Evolutionary conservation across 140 eudicot species (phyloP).

Genomic region (Senecio squalidus): DNA sequence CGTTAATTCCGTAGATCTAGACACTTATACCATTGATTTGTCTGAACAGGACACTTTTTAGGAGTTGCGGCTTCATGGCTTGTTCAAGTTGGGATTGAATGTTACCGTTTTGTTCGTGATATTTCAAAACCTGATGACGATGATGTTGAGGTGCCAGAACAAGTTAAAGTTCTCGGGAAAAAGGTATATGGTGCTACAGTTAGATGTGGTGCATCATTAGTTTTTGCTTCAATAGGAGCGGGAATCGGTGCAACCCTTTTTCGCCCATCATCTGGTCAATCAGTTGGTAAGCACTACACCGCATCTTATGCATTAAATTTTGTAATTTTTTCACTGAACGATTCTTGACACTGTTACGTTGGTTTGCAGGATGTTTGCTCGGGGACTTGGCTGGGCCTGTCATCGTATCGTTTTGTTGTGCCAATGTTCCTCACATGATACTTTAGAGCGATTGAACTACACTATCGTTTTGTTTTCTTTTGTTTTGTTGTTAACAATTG

Average conservation of each 20-base stretch:
- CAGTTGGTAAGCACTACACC: slow-evolving; percentile 51
- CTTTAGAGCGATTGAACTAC: too few relatives aligned
- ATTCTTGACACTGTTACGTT: slow-evolving; percentile 4
- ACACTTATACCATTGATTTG: not conserved
- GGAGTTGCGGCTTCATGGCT: slow-evolving; percentile 90
- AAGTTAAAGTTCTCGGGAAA: slow-evolving; percentile 42
- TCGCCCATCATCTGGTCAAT: slow-evolving; percentile 82
- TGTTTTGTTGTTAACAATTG: slow-evolving; percentile 3
- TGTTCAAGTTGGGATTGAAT: slow-evolving; percentile 72
- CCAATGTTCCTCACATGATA: slow-evolving; percentile 9
- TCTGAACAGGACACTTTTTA: slow-evolving; percentile 60
- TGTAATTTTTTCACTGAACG: not conserved
- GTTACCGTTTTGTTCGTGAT: slow-evolving; percentile 49
- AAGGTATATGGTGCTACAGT: slow-evolving; percentile 44
- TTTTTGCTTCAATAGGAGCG: slow-evolving; percentile 95
- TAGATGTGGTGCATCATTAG: slow-evolving; percentile 67
- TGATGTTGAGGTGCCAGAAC: slow-evolving; percentile 24
- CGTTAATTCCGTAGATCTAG: too few relatives aligned
- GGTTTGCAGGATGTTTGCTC: slow-evolving; percentile 64
- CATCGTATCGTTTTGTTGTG: slow-evolving; percentile 50
- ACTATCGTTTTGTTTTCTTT: too few relatives aligned
- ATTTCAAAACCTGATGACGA: slow-evolving; percentile 29
- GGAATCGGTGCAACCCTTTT: slow-evolving; percentile 69
- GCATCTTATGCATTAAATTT: not conserved
- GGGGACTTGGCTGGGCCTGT: slow-evolving; percentile 86